phyloP scores from a whole-genome alignment of 306 rosid species.

The Lathyrus sativus region DNA sequence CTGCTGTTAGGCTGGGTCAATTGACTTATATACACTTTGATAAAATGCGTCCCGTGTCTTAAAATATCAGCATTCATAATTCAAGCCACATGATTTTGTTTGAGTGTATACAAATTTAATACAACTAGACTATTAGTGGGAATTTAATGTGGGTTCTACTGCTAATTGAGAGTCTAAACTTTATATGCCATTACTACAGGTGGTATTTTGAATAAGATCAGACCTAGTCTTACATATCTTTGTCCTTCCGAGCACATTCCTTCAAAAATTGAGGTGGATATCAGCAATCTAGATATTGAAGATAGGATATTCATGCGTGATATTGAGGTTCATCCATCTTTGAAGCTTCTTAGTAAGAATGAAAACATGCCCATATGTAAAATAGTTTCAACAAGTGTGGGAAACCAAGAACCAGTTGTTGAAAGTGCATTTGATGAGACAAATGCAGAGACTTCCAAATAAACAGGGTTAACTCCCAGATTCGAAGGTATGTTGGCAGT shows the following conservation, averaged over 20 bases:
- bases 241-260: slow-evolving; percentile 89
- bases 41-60: background rate
- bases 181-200: slow-evolving; percentile 53
- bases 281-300: slow-evolving; percentile 78
- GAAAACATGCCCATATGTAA: slow-evolving; percentile 82
- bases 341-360: slow-evolving; percentile 84
- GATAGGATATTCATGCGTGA: slow-evolving; percentile 71
- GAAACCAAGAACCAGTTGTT: slow-evolving; percentile 45
- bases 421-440: slow-evolving; percentile 8
- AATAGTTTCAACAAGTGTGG: slow-evolving; percentile 55
- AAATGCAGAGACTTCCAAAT: slow-evolving; percentile 39
- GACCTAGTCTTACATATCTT: slow-evolving; percentile 66
- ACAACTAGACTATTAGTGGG: background rate
- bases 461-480: slow-evolving; percentile 24
- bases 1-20: slow-evolving; percentile 27
- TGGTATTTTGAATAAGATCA: slow-evolving; percentile 65
- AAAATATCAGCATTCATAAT: background rate
- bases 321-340: slow-evolving; percentile 67
- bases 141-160: slow-evolving; percentile 21
- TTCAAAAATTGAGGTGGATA: slow-evolving; percentile 79
- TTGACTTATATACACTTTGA: slow-evolving; percentile 4
- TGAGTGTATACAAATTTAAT: background rate
- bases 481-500: slow-evolving; percentile 37
- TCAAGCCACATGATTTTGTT: background rate
- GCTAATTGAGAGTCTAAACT: slow-evolving; percentile 22